Percentiles rank a stretch among this genome's conserved stretches.
Conservation (phyloP, 768 basidiomycete genomes). For the Amanita brunnescens region DNA sequence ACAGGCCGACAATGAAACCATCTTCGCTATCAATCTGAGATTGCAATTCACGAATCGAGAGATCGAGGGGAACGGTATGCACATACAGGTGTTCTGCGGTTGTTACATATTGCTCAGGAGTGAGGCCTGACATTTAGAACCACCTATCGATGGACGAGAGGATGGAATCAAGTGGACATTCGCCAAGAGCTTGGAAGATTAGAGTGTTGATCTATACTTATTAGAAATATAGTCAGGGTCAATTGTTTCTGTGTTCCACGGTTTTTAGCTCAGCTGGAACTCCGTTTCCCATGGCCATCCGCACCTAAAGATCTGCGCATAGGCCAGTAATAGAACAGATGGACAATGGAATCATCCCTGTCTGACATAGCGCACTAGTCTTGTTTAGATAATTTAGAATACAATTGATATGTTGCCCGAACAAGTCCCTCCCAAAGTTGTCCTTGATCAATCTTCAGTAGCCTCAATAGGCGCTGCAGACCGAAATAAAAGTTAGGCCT, state of each 20-base stretch:
- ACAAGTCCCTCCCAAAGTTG: too few relatives aligned
- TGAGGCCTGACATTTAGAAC: background rate
- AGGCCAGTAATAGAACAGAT: too few relatives aligned
- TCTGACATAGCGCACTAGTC: too few relatives aligned
- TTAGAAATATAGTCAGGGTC: background rate
- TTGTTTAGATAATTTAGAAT: too few relatives aligned
- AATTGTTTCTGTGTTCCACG: slow-evolving; percentile 38
- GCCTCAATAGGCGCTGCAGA: too few relatives aligned
- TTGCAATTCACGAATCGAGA: background rate
- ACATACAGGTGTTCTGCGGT: slow-evolving; percentile 14
- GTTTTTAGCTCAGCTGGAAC: too few relatives aligned
- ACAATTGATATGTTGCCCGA: too few relatives aligned
- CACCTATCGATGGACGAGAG: background rate
- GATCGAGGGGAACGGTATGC: background rate
- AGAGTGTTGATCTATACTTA: background rate
- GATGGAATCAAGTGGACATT: background rate
- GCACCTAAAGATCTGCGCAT: too few relatives aligned
- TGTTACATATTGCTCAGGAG: slow-evolving; percentile 9
- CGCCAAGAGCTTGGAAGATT: background rate
- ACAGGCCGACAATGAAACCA: slow-evolving; percentile 29
- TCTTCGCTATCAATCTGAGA: slow-evolving; percentile 25
- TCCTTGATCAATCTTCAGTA: too few relatives aligned
- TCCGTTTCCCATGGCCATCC: too few relatives aligned
- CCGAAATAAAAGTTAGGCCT: too few relatives aligned
- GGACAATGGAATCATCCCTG: too few relatives aligned